A percentile compares a stretch with the other conserved stretches of the same genome.
Conservation (phyloP, 2,329 filamentous ascomycete genomes). For the Claviceps digitariae region DNA sequence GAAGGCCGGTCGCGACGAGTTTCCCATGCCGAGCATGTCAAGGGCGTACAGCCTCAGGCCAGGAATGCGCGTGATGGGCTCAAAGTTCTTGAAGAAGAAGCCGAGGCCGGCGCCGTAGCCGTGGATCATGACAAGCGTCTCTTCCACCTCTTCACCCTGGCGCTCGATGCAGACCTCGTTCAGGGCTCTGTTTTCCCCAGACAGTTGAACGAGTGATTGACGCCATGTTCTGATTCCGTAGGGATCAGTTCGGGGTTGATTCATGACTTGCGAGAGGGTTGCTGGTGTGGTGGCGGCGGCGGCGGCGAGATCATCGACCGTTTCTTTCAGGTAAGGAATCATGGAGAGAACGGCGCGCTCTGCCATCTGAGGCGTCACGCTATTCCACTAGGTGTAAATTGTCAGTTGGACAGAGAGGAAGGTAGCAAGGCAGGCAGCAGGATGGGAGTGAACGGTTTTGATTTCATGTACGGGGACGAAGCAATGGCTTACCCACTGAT, state of each 20-base stretch:
- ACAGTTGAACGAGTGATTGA: conserved; percentile 69
- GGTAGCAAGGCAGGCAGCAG: neutral
- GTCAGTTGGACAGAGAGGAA: neutral
- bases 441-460: neutral
- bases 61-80: conserved; percentile 61
- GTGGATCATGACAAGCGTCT: conserved; percentile 90
- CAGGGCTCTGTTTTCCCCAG: conserved; percentile 72
- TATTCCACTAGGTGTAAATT: conserved; percentile 55
- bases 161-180: conserved; percentile 92
- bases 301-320: conserved; percentile 52
- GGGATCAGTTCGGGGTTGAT: conserved; percentile 47
- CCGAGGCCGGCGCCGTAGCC: conserved; percentile 92
- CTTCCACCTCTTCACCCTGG: conserved; percentile 61
- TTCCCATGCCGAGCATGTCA: conserved; percentile 92
- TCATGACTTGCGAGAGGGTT: conserved; percentile 15
- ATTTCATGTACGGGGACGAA: neutral
- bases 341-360: conserved; percentile 81
- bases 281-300: conserved; percentile 15
- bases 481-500: conserved; percentile 60
- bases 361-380: conserved; percentile 65
- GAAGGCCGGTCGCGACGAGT: conserved; percentile 73
- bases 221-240: conserved; percentile 78
- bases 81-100: conserved; percentile 98
- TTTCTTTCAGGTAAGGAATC: conserved; percentile 69
- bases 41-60: conserved; percentile 88